These are phyloP conservation scores for Aspergillus sp. DNA, from an alignment of 2,329 filamentous ascomycete genomes.

Conservation along the genomic window DNA sequence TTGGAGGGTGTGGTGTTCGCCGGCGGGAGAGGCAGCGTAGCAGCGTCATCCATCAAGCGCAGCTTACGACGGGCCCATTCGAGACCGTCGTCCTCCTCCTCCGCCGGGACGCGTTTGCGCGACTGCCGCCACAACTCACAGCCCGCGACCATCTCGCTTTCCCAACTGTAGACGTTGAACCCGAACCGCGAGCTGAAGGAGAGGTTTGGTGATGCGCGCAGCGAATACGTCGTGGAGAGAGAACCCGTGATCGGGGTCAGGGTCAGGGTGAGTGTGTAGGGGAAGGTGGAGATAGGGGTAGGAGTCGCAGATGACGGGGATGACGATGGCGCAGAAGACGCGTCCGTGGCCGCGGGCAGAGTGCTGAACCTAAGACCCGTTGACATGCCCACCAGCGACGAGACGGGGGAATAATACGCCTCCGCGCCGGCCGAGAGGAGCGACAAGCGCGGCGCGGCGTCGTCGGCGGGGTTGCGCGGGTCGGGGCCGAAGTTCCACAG, in stretches of 20 bases:
- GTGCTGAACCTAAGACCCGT: conserved; percentile 88
- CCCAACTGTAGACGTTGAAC: conserved; percentile 98
- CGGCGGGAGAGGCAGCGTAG: background rate
- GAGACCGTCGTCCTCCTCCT: conserved; percentile 43
- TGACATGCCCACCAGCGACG: conserved; percentile 89
- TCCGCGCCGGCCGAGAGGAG: conserved; percentile 90
- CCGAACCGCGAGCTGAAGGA: conserved; percentile 88
- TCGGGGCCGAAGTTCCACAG: conserved; percentile 93
- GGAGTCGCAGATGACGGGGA: conserved; percentile 20
- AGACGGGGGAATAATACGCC: conserved; percentile 90
- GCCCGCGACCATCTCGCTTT: conserved; percentile 87
- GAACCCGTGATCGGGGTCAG: conserved; percentile 94
- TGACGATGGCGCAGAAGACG: conserved; percentile 12
- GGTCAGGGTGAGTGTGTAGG: conserved; percentile 89
- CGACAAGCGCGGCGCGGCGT: conserved; percentile 62
- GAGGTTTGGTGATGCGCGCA: conserved; percentile 78
- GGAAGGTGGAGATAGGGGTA: conserved; percentile 65
- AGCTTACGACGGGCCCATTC: conserved; percentile 40
- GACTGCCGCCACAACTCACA: conserved; percentile 81
- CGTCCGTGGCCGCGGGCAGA: conserved; percentile 55
- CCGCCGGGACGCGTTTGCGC: conserved; percentile 26
- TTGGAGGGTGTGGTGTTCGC: conserved; percentile 1
- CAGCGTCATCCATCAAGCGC: conserved; percentile 26
- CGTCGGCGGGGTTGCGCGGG: conserved; percentile 22
- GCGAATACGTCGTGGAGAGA: conserved; percentile 85